phyloP scores from a whole-genome alignment of 139 green algal species.

The Picochlorum sp. region DNA sequence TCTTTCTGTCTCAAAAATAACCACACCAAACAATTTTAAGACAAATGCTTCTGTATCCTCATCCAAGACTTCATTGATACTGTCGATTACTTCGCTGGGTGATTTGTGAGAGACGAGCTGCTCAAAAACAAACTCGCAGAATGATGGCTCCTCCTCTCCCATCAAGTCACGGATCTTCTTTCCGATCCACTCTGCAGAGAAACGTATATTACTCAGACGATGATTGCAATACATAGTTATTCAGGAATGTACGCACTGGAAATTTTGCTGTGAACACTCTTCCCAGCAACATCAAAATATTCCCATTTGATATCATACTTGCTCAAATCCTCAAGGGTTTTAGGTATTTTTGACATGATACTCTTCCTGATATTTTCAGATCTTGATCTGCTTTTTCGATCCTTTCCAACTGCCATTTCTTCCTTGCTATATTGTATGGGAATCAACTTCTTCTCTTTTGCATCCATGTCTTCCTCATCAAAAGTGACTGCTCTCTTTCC shows the following conservation, averaged over 20 bases:
- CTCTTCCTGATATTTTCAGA: slow-evolving; percentile 20
- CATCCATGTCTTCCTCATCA: slow-evolving; percentile 9
- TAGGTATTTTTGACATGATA: slow-evolving; percentile 73
- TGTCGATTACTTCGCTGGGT: slow-evolving; percentile 14
- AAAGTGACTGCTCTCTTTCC: not conserved
- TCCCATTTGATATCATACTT: slow-evolving; percentile 65
- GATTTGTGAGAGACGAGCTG: slow-evolving; percentile 29
- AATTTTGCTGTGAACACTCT: slow-evolving; percentile 33
- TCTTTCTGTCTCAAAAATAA: slow-evolving; percentile 8
- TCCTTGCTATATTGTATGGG: slow-evolving; percentile 62
- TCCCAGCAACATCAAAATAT: slow-evolving; percentile 41
- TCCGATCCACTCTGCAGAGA: slow-evolving; percentile 52
- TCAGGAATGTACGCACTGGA: slow-evolving; percentile 2
- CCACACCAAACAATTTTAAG: slow-evolving; percentile 73
- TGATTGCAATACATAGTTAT: not conserved
- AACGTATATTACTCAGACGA: not conserved
- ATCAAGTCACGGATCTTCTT: slow-evolving; percentile 69
- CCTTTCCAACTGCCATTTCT: slow-evolving; percentile 45
- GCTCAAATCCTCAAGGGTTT: slow-evolving; percentile 58
- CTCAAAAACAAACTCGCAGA: slow-evolving; percentile 47
- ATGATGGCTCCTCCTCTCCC: slow-evolving; percentile 51
- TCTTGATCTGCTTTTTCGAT: not conserved
- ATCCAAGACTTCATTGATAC: slow-evolving; percentile 18
- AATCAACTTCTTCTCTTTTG: slow-evolving; percentile 43
- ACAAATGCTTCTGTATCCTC: slow-evolving; percentile 78